Evolutionary conservation across 805 yeast genomes (phyloP).

Genomic region (Candida silvatica): DNA sequence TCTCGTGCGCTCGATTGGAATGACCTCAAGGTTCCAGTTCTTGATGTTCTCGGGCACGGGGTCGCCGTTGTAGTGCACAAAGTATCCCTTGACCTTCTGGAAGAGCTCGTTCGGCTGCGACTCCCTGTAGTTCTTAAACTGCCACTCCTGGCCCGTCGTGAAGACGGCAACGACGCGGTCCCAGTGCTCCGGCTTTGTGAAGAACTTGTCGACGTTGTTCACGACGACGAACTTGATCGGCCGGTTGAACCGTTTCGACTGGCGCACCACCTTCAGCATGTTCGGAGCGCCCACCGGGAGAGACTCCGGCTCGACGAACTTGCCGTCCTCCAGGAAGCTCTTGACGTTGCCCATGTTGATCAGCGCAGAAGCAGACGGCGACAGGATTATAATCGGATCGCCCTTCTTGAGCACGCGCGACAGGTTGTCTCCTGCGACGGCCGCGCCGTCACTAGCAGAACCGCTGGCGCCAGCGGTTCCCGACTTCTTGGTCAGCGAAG

Average conservation of each 20-base stretch:
- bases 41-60: conserved; percentile 63
- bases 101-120: conserved; percentile 72
- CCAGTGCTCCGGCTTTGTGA: conserved; percentile 95
- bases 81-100: conserved; percentile 78
- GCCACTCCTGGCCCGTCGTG: conserved; percentile 98
- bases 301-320: conserved; percentile 38
- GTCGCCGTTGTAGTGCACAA: conserved; percentile 70
- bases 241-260: conserved; percentile 44
- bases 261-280: conserved; percentile 44
- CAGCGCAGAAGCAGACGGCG: conserved; percentile 74
- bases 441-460: not conserved
- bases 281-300: not conserved
- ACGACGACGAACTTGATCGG: conserved; percentile 69
- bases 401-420: conserved; percentile 17
- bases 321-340: conserved; percentile 65
- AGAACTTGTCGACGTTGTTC: conserved; percentile 78
- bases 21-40: conserved; percentile 83
- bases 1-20: conserved; percentile 70
- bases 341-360: conserved; percentile 58
- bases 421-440: not conserved
- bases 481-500: not conserved
- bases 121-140: conserved; percentile 81
- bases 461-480: not conserved
- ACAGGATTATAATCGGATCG: conserved; percentile 67
- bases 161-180: conserved; percentile 91